A percentile compares a stretch with the other conserved stretches of the same genome.
phyloP scores from a whole-genome alignment of 2,329 filamentous ascomycete genomes.

The Monosporascus sp. region DNA sequence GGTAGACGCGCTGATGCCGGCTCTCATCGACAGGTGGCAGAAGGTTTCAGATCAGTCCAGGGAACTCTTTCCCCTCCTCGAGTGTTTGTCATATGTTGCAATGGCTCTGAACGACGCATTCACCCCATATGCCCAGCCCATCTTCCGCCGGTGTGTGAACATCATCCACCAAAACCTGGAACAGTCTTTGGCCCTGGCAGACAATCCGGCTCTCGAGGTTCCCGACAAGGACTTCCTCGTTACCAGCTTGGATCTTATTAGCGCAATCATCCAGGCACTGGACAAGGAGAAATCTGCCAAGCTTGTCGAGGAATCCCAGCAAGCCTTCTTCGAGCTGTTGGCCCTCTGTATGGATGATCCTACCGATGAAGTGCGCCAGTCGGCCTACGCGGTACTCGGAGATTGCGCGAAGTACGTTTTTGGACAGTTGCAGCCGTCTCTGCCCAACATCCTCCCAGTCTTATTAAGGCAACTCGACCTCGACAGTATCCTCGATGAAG shows the following conservation, averaged over 20 bases:
- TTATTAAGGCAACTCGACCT: slow-evolving; percentile 86
- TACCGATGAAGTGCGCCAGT: slow-evolving; percentile 90
- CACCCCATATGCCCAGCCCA: slow-evolving; percentile 75
- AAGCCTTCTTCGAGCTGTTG: slow-evolving; percentile 85
- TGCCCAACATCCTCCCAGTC: slow-evolving; percentile 71
- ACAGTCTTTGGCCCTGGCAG: slow-evolving; percentile 65
- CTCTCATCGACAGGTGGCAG: slow-evolving; percentile 82
- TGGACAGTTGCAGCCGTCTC: slow-evolving; percentile 67
- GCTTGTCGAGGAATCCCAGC: slow-evolving; percentile 70
- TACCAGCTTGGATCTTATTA: slow-evolving; percentile 88
- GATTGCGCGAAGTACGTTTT: slow-evolving; percentile 95
- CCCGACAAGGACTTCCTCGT: slow-evolving; percentile 97
- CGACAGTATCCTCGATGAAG: slow-evolving; percentile 69
- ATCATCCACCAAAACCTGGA: slow-evolving; percentile 91
- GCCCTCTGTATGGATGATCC: slow-evolving; percentile 88
- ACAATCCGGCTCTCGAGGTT: slow-evolving; percentile 64
- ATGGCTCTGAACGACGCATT: slow-evolving; percentile 80
- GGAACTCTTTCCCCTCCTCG: slow-evolving; percentile 91
- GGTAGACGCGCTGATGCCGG: slow-evolving; percentile 86
- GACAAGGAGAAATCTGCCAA: slow-evolving; percentile 67
- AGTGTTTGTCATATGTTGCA: slow-evolving; percentile 92
- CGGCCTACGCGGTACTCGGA: slow-evolving; percentile 88
- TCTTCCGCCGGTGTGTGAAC: slow-evolving; percentile 82
- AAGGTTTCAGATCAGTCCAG: slow-evolving; percentile 82
- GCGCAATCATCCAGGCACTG: slow-evolving; percentile 88